Base-by-base conservation (phyloP, 1,139 yeast genomes). In the Candida pseudoviswanathii region DNA sequence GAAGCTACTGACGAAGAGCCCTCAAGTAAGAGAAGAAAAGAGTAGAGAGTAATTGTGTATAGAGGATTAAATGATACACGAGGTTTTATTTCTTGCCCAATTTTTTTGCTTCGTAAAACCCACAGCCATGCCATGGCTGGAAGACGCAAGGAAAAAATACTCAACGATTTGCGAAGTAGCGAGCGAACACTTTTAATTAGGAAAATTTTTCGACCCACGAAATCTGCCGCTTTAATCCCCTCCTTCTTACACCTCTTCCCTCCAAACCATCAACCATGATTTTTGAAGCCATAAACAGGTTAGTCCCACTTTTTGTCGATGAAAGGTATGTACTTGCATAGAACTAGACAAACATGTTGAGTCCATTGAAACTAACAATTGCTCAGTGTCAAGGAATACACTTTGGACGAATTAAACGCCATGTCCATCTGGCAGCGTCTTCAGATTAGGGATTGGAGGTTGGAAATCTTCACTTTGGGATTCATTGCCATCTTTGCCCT, bases 361-460 rank as follows among this genome's bases (percentile, higher is more conserved):
- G 4, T 16, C 31, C 32, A 26, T 47, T 36, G 37, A 34, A 47
- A 53, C 53, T 51, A 51, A 51, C 51, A 32, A n/a, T 16, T 27
- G 4, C 26, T 25, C 30, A 50, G 54, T n/a, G 47, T 42, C 32
- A 46, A 42, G 26, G 49, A 48, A n/a, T 46, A 75, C 57, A 65
- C 86, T 9, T 61, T 70, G 44, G 85, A 81, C 25, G 85, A 84
- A 57, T 75, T 84, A 53, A 67, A 68, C 43, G 71, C 65, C 4
- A 67, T 85, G 79, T 64, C 82, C 0, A 36, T 86, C 41, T 47
- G 69, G 42, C 73, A 83, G 57, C 80, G 94, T 63, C 55, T 84
- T 46, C 50, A 58, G 52, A 62, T 73, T 45, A 78, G 86, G 65
- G 83, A 88, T 65, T 94, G 97, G 97, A 75, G 75, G 44, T 77